These are phyloP conservation scores for Lenwebbia sp. DNA, from an alignment of 345 rosid species.

Conservation along the genomic window DNA sequence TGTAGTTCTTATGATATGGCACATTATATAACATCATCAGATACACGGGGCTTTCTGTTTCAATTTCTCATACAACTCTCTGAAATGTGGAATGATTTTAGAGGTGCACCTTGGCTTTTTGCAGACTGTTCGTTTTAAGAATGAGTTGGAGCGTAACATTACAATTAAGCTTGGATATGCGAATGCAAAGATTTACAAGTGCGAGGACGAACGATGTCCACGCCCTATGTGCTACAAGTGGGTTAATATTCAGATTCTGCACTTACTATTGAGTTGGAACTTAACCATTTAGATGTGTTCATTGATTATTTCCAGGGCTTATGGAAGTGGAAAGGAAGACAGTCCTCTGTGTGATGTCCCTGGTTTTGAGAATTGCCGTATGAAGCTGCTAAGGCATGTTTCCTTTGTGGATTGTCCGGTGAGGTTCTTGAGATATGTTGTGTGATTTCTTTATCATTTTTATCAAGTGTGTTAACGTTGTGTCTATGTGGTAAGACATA, in stretches of 20 bases:
- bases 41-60: not conserved
- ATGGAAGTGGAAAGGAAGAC: slow-evolving; percentile 98
- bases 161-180: slow-evolving; percentile 99
- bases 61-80: not conserved
- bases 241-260: slow-evolving; percentile 7
- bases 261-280: not conserved
- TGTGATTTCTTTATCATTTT: not conserved
- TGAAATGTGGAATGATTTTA: not conserved
- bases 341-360: slow-evolving; percentile 76
- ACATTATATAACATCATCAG: not conserved
- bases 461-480: not conserved
- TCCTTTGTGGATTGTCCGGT: slow-evolving; percentile 99
- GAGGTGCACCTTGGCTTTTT: not conserved
- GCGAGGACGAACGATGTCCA: slow-evolving; percentile 86
- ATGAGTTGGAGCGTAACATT: slow-evolving; percentile 89
- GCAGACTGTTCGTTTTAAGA: slow-evolving; percentile 96
- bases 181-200: slow-evolving; percentile 93
- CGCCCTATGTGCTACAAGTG: slow-evolving; percentile 91
- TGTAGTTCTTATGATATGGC: not conserved
- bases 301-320: slow-evolving; percentile 41
- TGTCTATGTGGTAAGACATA: not conserved
- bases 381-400: slow-evolving; percentile 91
- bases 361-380: slow-evolving; percentile 71
- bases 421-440: slow-evolving; percentile 3
- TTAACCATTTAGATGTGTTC: not conserved